Evolutionary conservation across 108 stramenopile genomes (phyloP).

Genomic region (Cyclostephanos invisitatus): DNA sequence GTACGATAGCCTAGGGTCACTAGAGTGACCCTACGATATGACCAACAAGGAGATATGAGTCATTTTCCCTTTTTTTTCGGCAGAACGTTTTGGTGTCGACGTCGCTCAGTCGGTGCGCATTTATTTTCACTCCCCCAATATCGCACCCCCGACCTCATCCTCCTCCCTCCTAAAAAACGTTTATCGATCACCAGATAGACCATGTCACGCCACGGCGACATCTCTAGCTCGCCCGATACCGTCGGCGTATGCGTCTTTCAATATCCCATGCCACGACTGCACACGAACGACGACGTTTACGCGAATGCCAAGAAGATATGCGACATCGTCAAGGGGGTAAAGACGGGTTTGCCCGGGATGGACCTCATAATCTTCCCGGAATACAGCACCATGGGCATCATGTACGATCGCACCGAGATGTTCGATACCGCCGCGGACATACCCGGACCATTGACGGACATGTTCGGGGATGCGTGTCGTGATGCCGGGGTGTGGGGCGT

Average conservation of each 20-base stretch:
- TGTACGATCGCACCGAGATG: conserved; percentile 86
- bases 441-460: conserved; percentile 70
- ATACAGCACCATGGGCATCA: conserved; percentile 83
- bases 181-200: too few species aligned
- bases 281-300: conserved; percentile 74
- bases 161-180: too few species aligned
- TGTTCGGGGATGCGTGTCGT: conserved; percentile 63
- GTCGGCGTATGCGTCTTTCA: conserved; percentile 85
- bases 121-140: too few species aligned
- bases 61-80: too few species aligned
- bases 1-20: too few species aligned
- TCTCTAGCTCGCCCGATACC: conserved; percentile 67
- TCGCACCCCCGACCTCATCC: neutral
- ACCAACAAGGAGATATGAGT: too few species aligned
- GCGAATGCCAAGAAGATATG: conserved; percentile 75
- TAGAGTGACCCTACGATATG: too few species aligned
- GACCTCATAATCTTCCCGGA: conserved; percentile 84
- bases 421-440: conserved; percentile 78
- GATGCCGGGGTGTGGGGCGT: conserved; percentile 81
- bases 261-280: conserved; percentile 81
- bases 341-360: conserved; percentile 79
- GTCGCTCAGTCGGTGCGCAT: too few species aligned
- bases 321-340: conserved; percentile 76
- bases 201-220: conserved; percentile 83
- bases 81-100: too few species aligned